A percentile compares a stretch with the other conserved stretches of the same genome.
phyloP scores from a whole-genome alignment of 2,329 filamentous ascomycete genomes.

The Pseudogymnoascus verrucosus region DNA sequence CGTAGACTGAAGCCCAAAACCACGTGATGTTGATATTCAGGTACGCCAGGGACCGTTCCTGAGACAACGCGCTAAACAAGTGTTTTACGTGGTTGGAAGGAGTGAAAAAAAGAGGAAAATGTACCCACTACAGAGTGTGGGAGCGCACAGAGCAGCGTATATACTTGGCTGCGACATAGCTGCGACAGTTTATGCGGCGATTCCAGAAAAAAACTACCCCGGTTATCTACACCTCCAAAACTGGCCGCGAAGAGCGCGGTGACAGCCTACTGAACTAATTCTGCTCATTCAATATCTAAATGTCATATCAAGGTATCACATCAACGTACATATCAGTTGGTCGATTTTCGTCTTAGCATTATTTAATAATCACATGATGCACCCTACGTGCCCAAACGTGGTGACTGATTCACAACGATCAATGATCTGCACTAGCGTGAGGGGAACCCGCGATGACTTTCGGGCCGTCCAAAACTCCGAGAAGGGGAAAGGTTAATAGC shows the following conservation, averaged over 20 bases:
- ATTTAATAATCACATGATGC: not conserved
- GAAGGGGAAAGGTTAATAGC: not conserved
- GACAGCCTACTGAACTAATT: not conserved
- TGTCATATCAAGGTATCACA: not conserved
- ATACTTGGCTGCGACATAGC: not conserved
- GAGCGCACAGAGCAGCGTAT: not conserved
- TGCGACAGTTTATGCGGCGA: not conserved
- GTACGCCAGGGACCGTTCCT: not conserved
- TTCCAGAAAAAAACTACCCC: not conserved
- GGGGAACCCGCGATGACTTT: not conserved
- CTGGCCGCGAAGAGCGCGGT: not conserved
- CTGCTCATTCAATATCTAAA: not conserved
- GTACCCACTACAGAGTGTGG: not conserved
- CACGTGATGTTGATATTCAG: not conserved
- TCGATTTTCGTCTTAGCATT: no score
- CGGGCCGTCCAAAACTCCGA: not conserved
- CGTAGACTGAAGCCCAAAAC: not conserved
- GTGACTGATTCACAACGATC: not conserved
- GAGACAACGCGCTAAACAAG: not conserved
- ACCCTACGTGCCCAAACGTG: not conserved
- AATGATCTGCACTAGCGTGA: constrained; percentile 3
- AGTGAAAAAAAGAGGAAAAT: not conserved
- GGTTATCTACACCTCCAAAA: not conserved
- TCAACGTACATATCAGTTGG: not conserved
- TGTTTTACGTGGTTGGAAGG: not conserved